Conservation (phyloP, 306 rosid species). For the Dalbergia oliveri region DNA sequence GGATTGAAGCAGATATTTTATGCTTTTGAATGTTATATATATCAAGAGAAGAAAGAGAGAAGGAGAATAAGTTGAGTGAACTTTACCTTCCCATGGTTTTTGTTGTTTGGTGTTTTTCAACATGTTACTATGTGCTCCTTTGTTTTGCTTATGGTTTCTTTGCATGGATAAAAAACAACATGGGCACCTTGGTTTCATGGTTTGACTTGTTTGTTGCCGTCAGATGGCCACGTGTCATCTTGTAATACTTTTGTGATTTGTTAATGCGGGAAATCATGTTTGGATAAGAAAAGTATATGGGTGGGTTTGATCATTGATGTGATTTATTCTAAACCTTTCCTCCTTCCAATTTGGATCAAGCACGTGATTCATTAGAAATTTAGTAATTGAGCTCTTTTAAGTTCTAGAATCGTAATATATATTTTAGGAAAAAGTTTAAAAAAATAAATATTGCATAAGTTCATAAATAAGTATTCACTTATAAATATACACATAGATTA, state of each 20-base stretch:
- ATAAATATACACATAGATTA: no score
- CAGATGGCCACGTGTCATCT: slow-evolving; percentile 12
- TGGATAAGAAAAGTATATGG: no score
- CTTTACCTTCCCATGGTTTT: slow-evolving; percentile 46
- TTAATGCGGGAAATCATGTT: background rate
- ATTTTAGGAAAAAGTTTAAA: no score
- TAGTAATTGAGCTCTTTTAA: no score
- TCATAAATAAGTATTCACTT: no score
- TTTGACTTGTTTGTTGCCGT: slow-evolving; percentile 30
- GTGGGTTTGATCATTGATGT: no score
- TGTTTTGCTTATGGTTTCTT: slow-evolving; percentile 43
- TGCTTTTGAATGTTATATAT: slow-evolving; percentile 17
- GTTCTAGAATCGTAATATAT: no score
- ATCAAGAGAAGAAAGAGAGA: background rate
- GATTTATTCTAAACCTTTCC: no score
- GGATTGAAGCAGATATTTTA: slow-evolving; percentile 15
- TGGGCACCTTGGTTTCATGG: slow-evolving; percentile 14
- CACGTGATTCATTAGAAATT: no score
- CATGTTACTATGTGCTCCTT: slow-evolving; percentile 46
- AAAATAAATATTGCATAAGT: no score
- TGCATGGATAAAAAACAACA: background rate
- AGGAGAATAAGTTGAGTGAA: background rate
- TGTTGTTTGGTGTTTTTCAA: slow-evolving; percentile 29
- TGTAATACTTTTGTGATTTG: background rate
- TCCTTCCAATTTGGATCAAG: no score